phyloP scores from a whole-genome alignment of 148 eudicot species.

The Nyssa sinensis region DNA sequence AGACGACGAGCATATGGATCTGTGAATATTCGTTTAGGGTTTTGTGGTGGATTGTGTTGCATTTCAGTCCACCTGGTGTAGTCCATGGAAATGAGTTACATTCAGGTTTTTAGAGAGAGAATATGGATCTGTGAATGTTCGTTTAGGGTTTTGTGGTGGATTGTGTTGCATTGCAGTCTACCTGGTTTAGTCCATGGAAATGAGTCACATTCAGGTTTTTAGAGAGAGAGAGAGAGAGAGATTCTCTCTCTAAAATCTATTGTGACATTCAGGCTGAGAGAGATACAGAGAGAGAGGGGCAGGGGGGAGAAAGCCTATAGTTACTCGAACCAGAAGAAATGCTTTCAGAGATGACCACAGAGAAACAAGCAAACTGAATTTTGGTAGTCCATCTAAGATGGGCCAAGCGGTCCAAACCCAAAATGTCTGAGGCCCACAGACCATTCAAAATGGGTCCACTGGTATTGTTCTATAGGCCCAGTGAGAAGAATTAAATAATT shows the following conservation, averaged over 20 bases:
- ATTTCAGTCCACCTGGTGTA: not conserved
- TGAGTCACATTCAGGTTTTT: not conserved
- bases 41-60: conserved; percentile 7
- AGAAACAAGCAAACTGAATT: no score
- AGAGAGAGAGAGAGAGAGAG: not conserved
- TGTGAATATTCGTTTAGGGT: not conserved
- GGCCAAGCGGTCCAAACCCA: no score
- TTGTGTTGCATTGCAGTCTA: not conserved
- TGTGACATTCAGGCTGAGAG: no score
- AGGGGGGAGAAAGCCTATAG: no score
- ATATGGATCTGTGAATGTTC: not conserved
- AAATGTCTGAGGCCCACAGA: no score
- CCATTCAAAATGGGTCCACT: not conserved
- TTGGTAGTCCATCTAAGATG: no score
- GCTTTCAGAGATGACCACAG: no score
- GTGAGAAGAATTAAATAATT: no score
- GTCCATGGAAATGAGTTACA: not conserved
- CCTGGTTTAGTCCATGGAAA: not conserved
- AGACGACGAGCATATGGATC: not conserved
- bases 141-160: conserved; percentile 9
- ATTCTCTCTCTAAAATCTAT: not conserved
- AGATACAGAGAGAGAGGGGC: no score
- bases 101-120: not conserved
- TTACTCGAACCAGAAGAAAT: no score
- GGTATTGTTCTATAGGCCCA: not conserved